These are phyloP conservation scores for Aspergillus taichungensis DNA, from an alignment of 495 filamentous ascomycete genomes.

Conservation along the genomic window DNA sequence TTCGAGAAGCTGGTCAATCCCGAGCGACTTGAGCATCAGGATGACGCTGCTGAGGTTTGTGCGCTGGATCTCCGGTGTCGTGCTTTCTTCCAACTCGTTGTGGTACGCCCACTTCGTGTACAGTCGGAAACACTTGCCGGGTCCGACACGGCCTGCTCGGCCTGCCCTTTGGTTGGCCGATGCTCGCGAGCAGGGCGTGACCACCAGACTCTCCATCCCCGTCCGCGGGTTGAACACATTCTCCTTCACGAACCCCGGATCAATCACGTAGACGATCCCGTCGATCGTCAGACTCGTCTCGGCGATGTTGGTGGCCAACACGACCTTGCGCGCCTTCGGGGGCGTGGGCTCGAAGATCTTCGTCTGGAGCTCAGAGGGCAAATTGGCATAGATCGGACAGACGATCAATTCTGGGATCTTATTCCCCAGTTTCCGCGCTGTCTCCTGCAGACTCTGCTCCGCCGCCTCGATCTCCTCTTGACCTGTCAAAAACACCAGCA, in stretches of 20 bases:
- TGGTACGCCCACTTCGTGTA: slow-evolving; percentile 94
- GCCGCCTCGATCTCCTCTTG: slow-evolving; percentile 88
- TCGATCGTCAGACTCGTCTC: slow-evolving; percentile 86
- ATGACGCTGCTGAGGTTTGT: slow-evolving; percentile 81
- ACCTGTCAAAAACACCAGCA: slow-evolving; percentile 82
- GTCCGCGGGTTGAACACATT: slow-evolving; percentile 89
- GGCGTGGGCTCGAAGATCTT: slow-evolving; percentile 91
- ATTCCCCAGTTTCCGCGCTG: slow-evolving; percentile 68
- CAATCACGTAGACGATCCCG: slow-evolving; percentile 86
- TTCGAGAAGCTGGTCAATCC: slow-evolving; percentile 86
- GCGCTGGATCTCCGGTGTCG: slow-evolving; percentile 89
- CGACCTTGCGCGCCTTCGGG: slow-evolving; percentile 70
- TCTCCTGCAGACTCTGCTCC: slow-evolving; percentile 72
- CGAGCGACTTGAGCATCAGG: slow-evolving; percentile 78
- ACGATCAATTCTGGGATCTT: slow-evolving; percentile 81
- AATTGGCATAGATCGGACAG: slow-evolving; percentile 81
- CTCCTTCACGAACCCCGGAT: slow-evolving; percentile 90
- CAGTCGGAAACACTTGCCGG: slow-evolving; percentile 89
- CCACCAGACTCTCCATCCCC: slow-evolving; percentile 85
- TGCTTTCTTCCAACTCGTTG: slow-evolving; percentile 89
- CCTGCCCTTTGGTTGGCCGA: slow-evolving; percentile 90
- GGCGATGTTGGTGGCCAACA: slow-evolving; percentile 84
- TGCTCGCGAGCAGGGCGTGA: slow-evolving; percentile 88
- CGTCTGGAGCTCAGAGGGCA: slow-evolving; percentile 74
- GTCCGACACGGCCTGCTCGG: slow-evolving; percentile 84